Percentiles rank a stretch among this genome's conserved stretches.
Conservation (phyloP, 1,139 yeast genomes). For the Zhuliangozyma blackwelliae region DNA sequence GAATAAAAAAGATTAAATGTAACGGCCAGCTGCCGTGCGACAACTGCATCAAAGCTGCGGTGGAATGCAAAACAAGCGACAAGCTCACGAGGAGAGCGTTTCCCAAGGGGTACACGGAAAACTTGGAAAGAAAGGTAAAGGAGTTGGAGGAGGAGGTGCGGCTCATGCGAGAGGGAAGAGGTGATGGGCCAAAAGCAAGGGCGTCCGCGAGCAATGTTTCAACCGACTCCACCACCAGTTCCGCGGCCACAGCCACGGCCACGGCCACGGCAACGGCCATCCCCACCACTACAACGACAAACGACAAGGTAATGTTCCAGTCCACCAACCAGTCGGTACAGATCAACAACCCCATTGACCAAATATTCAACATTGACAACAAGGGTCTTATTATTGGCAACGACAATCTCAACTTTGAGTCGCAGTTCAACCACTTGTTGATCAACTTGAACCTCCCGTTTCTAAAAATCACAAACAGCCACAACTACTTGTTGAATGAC, state of each 20-base stretch:
- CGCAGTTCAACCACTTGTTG: conserved; percentile 45
- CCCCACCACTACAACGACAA: conserved; percentile 9
- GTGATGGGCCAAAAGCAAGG: background rate
- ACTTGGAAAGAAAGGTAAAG: conserved; percentile 58
- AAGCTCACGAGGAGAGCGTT: conserved; percentile 68
- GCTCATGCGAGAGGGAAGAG: conserved; percentile 20
- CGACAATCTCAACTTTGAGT: conserved; percentile 46
- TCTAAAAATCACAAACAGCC: conserved; percentile 44
- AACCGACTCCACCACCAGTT: background rate
- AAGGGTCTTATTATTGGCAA: conserved; percentile 47
- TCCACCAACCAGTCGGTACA: conserved; percentile 20
- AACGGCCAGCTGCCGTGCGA: conserved; percentile 70
- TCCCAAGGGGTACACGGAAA: conserved; percentile 75
- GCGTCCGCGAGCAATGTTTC: too few relatives aligned
- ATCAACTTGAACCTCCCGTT: conserved; percentile 45
- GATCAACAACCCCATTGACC: conserved; percentile 46
- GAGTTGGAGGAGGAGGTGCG: conserved; percentile 58
- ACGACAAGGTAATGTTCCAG: conserved; percentile 12
- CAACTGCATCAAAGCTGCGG: conserved; percentile 60
- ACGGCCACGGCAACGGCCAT: conserved; percentile 1
- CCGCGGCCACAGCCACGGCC: conserved; percentile 1
- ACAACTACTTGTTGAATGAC: conserved; percentile 41
- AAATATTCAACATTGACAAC: conserved; percentile 42
- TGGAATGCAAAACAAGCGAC: conserved; percentile 68
- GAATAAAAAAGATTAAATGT: conserved; percentile 73